Evolutionary conservation across 1,284 basidiomycete species (phyloP), one percentile per base, ranked within the genome.

Genomic region (Sporisorium iseilematis-ciliati): DNA sequence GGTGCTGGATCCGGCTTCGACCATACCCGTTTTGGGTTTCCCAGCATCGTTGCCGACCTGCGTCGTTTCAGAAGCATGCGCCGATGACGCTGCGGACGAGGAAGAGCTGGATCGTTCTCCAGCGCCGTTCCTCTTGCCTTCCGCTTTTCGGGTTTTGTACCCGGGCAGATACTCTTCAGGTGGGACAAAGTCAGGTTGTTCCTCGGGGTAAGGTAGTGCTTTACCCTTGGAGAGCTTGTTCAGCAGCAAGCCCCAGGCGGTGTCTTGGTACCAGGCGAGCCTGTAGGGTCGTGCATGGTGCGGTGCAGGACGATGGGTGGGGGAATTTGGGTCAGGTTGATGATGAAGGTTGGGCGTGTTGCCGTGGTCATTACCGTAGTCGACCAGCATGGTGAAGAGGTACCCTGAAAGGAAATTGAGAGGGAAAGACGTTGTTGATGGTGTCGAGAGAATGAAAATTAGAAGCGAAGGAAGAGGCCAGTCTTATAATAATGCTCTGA

Each of bases 1-100:
- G 8, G 41, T 41, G 18, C 18, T 7, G 1, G 40, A 45, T 45
- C 41, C 38, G 10, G 86, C 81, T 12, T 78, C 82, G 7, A 88
- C 88, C 64, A 86, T 88, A 40, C 89, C 88, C 23, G 81, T 81
- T 43, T 88, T 87, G 12, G 87, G 29, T 25, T 43, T 42, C 7
- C 6, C 23, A 11, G 14, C 29, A 11, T 23, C n/a, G 8, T 23
- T 29, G 10, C 14, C 46, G 14, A 64, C 57, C 2, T 61, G 53
- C 1, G 65, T 59, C 6, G 60, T 23, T 12, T 64, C 55, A 2
- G 69, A 56, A 0, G 21, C 59, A 20, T 7, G n/a, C 10, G 48
- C 18, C 4, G 48, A 49, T 4, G 48, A 20, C 2, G 55, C 46
- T 8, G 57, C 25, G 4, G 64, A 20, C 10, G 51, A 55, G 0